phyloP scores from a whole-genome alignment of 306 rosid species.

The Parietaria judaica region DNA sequence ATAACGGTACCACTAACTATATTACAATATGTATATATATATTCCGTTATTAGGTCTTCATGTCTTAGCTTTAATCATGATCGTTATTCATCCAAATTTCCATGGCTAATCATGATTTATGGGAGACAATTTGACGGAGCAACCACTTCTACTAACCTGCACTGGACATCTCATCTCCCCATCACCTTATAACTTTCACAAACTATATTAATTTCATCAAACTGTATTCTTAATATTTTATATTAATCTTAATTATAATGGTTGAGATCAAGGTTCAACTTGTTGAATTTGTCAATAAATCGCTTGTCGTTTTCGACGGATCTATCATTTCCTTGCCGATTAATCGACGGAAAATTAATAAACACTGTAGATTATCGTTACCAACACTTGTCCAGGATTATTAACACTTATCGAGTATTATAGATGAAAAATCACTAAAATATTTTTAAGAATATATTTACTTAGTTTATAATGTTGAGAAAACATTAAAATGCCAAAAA shows the following conservation, averaged over 20 bases:
- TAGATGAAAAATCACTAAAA: too few relatives aligned
- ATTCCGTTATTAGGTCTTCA: slow-evolving; percentile 16
- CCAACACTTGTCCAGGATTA: too few relatives aligned
- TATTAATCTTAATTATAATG: background rate
- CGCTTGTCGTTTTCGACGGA: too few relatives aligned
- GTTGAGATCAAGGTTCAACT: slow-evolving; percentile 12
- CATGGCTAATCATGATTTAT: slow-evolving; percentile 18
- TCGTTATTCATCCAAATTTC: slow-evolving; percentile 15
- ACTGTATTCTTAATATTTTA: background rate
- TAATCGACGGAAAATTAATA: too few relatives aligned
- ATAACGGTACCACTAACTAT: slow-evolving; percentile 2
- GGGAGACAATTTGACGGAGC: slow-evolving; percentile 22
- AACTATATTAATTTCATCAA: too few relatives aligned
- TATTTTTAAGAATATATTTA: too few relatives aligned
- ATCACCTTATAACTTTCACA: slow-evolving; percentile 16
- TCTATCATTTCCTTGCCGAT: too few relatives aligned
- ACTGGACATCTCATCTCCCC: slow-evolving; percentile 16
- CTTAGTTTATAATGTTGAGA: too few relatives aligned
- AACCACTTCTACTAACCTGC: slow-evolving; percentile 23
- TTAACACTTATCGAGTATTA: too few relatives aligned
- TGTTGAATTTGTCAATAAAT: slow-evolving; percentile 4
- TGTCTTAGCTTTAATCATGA: slow-evolving; percentile 15
- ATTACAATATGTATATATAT: slow-evolving; percentile 1
- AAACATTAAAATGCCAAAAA: too few relatives aligned
- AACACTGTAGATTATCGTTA: too few relatives aligned